phyloP scores from a whole-genome alignment of 1,284 basidiomycete genomes.

The Clitocybe nebularis region DNA sequence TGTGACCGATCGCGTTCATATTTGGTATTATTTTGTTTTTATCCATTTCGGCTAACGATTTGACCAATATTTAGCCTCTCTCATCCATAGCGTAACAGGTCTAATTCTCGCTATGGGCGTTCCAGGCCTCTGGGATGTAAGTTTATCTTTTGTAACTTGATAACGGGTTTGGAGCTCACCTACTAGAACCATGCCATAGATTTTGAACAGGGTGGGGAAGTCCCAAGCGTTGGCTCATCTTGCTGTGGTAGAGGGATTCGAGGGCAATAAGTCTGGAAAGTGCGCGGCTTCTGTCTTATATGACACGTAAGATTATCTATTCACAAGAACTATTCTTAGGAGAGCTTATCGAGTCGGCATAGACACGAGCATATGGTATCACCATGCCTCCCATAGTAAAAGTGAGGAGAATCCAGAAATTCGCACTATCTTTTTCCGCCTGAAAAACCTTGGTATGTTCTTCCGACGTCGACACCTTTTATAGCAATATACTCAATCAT shows the following conservation, averaged over 20 bases:
- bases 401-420: constrained; percentile 80
- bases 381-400: constrained; percentile 67
- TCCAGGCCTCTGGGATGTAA: constrained; percentile 41
- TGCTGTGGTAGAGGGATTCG: constrained; percentile 67
- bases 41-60: too few species aligned
- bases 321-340: too few species aligned
- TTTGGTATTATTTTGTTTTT: constrained; percentile 7
- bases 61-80: too few species aligned
- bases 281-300: too few species aligned
- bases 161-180: background rate
- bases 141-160: constrained; percentile 11
- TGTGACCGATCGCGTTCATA: constrained; percentile 17
- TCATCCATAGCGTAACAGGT: too few species aligned
- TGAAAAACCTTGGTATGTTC: constrained; percentile 71
- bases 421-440: constrained; percentile 71
- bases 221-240: constrained; percentile 65
- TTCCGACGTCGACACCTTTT: too few species aligned
- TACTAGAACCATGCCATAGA: too few species aligned
- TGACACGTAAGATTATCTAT: too few species aligned
- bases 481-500: too few species aligned
- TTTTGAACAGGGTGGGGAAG: constrained; percentile 59
- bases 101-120: too few species aligned
- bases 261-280: constrained; percentile 53
- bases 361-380: constrained; percentile 82
- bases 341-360: constrained; percentile 75